Base-by-base conservation (phyloP, 768 basidiomycete species). In the Dentipellis sp. region DNA sequence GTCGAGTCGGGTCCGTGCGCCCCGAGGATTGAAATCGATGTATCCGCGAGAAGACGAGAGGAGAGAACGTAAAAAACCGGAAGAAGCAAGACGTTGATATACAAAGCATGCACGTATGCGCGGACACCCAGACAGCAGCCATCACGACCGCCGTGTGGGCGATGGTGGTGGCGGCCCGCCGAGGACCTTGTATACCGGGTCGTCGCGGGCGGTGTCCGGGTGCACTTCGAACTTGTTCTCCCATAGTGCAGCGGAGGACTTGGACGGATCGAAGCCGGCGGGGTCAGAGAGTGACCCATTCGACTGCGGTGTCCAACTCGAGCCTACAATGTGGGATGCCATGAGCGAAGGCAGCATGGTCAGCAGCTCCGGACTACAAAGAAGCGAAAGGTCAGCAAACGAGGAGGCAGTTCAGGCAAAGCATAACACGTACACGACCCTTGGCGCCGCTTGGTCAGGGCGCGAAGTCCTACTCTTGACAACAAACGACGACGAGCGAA, bases 191-290 rank as follows among this genome's bases (percentile, higher is more conserved):
- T 69, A 71, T 22, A 72, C 69, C 2, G 74, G 74, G 63, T 94
- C 91, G 57, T 88, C 81, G 35, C 69, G 73, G 48, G 79, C 74
- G 2, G 92, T 94, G 38, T 89, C 90, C 0, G 93, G 93, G 65
- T 97, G 94, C 6, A 95, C 74, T 67, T 92, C 91, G 14, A 93
- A 75, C 69, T 81, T 88, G 59, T 91, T 91, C 67, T 88, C 83
- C 84, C 84, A 91, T 7, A 93, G 75, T 1, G 88, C 89, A 10
- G 89, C 84, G 34, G 89, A 86, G 10, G 89, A 86, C 66, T 78
- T 78, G 35, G 91, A 90, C 14, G 91, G 89, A 67, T 92, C 87
- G 56, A 76, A 73, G 52, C 81, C 76, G 23, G 88, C 81, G 35
- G 90, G 91, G 68, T 93, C 86, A 1, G 85, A 84, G 7, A 89